These are phyloP conservation scores for Moringa oleifera DNA, from an alignment of 345 rosid species.

Conservation along the genomic window DNA sequence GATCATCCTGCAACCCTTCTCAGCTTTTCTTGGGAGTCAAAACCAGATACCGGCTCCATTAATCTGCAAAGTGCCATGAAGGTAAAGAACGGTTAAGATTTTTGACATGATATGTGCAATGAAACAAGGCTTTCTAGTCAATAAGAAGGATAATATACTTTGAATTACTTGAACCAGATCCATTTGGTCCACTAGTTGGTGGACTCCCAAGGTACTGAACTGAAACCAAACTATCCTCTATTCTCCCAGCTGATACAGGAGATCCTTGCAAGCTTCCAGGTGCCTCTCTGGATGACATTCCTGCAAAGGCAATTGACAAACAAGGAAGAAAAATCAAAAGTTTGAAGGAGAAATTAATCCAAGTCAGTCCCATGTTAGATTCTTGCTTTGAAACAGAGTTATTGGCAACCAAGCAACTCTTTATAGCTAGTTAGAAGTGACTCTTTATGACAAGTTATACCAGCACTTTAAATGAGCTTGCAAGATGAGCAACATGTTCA, in stretches of 20 bases:
- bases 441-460: no score
- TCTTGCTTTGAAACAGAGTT: neutral
- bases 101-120: neutral
- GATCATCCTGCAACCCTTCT: conserved; percentile 30
- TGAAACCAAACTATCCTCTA: conserved; percentile 40
- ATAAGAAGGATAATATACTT: conserved; percentile 29
- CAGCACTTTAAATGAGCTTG: neutral
- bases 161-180: conserved; percentile 32
- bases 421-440: neutral
- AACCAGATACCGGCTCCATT: conserved; percentile 44
- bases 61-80: conserved; percentile 30
- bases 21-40: conserved; percentile 27
- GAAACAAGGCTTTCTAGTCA: neutral
- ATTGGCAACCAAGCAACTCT: neutral
- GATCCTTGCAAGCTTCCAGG: conserved; percentile 35
- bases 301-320: conserved; percentile 32
- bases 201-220: conserved; percentile 48
- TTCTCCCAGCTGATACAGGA: conserved; percentile 38
- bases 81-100: neutral
- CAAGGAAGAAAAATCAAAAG: neutral
- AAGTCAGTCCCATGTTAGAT: neutral
- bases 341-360: no score
- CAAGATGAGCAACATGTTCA: neutral
- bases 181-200: conserved; percentile 32
- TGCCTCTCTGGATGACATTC: conserved; percentile 46